Evolutionary conservation across 2,329 filamentous ascomycete species (phyloP).

Genomic region (Coniochaeta pulveracea): DNA sequence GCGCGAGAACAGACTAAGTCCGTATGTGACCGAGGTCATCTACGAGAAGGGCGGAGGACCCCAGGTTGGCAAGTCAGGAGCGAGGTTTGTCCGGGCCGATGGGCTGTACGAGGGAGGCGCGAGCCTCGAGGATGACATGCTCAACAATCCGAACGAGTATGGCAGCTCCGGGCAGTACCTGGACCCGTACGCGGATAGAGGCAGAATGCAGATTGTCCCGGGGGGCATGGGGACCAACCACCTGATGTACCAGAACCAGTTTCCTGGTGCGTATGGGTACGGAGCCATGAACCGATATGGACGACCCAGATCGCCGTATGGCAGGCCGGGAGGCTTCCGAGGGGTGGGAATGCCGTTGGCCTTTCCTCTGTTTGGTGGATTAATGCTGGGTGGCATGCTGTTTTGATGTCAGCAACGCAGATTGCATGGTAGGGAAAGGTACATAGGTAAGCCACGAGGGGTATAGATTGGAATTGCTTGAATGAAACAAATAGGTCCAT

Average conservation of each 20-base stretch:
- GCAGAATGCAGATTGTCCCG: background rate
- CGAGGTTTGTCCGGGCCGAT: constrained; percentile 23
- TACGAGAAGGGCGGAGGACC: constrained; percentile 19
- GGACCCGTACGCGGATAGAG: background rate
- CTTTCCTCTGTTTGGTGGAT: constrained; percentile 32
- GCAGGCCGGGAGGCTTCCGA: constrained; percentile 25
- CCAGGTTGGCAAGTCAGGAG: constrained; percentile 27
- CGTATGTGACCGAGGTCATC: constrained; percentile 16
- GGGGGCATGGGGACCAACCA: no score
- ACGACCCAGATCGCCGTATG: background rate
- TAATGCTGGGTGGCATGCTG: constrained; percentile 31
- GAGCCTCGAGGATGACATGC: constrained; percentile 18
- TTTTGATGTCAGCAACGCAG: constrained; percentile 4
- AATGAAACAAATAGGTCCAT: no score
- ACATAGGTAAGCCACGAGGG: no score
- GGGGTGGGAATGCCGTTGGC: constrained; percentile 31
- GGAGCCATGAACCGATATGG: background rate
- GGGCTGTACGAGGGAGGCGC: constrained; percentile 30
- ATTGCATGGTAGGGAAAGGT: no score
- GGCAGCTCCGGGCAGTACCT: constrained; percentile 35
- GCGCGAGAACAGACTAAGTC: constrained; percentile 9
- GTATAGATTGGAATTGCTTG: no score
- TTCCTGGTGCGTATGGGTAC: background rate
- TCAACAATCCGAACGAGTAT: constrained; percentile 26
- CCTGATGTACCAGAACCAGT: no score